Evolutionary conservation across 306 rosid genomes (phyloP).

Genomic region (Biancaea sappan): DNA sequence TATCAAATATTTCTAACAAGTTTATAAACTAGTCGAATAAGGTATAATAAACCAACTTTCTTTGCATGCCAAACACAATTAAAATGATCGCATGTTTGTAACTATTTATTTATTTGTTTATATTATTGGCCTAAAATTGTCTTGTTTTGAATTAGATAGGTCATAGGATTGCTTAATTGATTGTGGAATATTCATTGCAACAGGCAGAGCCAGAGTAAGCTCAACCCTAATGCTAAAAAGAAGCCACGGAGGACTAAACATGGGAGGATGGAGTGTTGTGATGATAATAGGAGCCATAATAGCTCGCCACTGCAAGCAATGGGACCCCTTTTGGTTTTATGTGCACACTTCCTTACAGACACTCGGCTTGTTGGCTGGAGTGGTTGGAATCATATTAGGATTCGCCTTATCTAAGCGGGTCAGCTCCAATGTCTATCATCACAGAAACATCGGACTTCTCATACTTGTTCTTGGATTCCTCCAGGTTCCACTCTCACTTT

Average conservation of each 20-base stretch:
- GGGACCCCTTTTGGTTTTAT: constrained; percentile 49
- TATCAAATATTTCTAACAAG: too few relatives aligned
- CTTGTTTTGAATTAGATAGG: not conserved
- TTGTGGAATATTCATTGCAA: not conserved
- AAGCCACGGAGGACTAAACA: constrained; percentile 39
- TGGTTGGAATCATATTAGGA: constrained; percentile 32
- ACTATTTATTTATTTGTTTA: too few relatives aligned
- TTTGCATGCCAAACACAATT: too few relatives aligned
- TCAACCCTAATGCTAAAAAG: constrained; percentile 16
- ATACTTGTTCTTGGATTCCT: constrained; percentile 35
- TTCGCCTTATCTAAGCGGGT: constrained; percentile 21
- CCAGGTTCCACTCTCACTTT: too few relatives aligned
- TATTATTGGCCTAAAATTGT: too few relatives aligned
- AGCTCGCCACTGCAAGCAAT: constrained; percentile 34
- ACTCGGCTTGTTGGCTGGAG: constrained; percentile 22
- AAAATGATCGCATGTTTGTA: too few relatives aligned
- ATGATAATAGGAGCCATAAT: constrained; percentile 38
- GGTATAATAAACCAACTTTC: too few relatives aligned
- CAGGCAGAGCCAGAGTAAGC: not conserved
- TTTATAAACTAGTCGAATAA: too few relatives aligned
- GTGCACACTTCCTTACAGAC: constrained; percentile 39
- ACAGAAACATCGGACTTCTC: constrained; percentile 34
- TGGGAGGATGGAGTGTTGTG: constrained; percentile 33
- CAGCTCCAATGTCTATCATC: not conserved
- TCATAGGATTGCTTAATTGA: not conserved